Evolutionary conservation across 75 land plant genomes (phyloP).

Genomic region (Ceratopteris richardii): DNA sequence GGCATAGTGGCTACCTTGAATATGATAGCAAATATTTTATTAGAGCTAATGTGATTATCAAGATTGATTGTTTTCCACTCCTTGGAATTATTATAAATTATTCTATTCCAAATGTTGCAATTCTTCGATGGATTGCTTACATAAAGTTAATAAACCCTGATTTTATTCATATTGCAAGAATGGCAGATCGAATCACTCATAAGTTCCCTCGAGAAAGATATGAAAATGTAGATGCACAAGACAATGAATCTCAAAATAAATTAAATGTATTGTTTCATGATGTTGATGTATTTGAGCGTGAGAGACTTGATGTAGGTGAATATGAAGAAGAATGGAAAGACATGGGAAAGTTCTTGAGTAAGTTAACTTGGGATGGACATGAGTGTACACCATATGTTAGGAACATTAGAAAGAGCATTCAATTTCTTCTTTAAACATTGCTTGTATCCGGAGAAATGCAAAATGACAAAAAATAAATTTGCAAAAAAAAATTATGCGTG

Average conservation of each 20-base stretch:
- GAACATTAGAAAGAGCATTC: too few species aligned
- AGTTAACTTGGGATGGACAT: background rate
- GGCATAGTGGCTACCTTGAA: too few species aligned
- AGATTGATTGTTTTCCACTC: conserved; percentile 8
- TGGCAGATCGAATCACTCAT: conserved; percentile 3
- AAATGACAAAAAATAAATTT: too few species aligned
- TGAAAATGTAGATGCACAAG: background rate
- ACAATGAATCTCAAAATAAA: background rate
- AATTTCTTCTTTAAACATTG: too few species aligned
- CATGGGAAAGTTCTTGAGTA: background rate
- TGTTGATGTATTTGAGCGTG: background rate
- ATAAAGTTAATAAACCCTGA: conserved; percentile 10
- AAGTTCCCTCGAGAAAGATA: conserved; percentile 4
- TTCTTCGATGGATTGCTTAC: conserved; percentile 14
- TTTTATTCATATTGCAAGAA: conserved; percentile 6
- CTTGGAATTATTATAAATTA: conserved; percentile 10
- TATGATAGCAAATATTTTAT: conserved; percentile 4
- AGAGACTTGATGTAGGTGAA: background rate
- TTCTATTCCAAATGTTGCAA: conserved; percentile 6
- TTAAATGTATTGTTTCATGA: background rate
- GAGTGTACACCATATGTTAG: too few species aligned
- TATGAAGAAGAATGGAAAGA: background rate
- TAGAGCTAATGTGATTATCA: background rate
- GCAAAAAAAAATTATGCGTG: too few species aligned
- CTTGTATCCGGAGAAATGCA: too few species aligned